phyloP scores from a whole-genome alignment of 1,284 basidiomycete genomes.

The Mycena sp. region DNA sequence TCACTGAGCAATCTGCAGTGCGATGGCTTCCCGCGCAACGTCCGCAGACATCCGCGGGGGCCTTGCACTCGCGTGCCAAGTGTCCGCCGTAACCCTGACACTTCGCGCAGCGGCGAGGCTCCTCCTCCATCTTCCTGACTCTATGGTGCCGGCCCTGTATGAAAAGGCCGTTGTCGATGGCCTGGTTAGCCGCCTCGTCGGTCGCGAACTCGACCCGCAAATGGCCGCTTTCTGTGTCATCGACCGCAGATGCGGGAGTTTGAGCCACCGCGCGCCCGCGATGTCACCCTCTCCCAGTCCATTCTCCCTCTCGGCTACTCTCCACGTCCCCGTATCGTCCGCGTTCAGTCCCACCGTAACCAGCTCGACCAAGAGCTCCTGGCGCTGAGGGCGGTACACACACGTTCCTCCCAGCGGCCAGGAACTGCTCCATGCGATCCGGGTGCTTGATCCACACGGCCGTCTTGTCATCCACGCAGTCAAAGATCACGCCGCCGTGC shows the following conservation, averaged over 20 bases:
- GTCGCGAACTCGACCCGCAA: background rate
- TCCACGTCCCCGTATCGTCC: background rate
- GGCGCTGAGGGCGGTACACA: background rate
- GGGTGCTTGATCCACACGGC: background rate
- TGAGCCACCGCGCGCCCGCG: too few species aligned
- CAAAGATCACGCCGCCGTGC: background rate
- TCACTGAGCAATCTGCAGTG: background rate
- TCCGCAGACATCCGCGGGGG: background rate
- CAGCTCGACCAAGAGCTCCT: background rate
- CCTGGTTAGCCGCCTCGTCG: background rate
- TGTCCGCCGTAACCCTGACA: constrained; percentile 14
- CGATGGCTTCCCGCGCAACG: background rate
- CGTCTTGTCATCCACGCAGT: background rate
- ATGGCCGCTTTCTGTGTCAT: background rate
- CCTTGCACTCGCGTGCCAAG: background rate
- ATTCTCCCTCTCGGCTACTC: background rate
- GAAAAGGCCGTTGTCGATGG: constrained; percentile 3
- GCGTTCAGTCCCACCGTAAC: background rate
- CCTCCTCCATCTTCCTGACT: background rate
- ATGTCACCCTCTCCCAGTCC: background rate
- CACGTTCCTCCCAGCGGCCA: background rate
- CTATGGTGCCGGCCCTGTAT: background rate
- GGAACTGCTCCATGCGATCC: background rate
- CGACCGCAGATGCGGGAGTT: background rate
- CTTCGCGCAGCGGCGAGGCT: background rate